These are phyloP conservation scores for Coelastrella sp. DNA, from an alignment of 139 green algal genomes.

Conservation along the genomic window DNA sequence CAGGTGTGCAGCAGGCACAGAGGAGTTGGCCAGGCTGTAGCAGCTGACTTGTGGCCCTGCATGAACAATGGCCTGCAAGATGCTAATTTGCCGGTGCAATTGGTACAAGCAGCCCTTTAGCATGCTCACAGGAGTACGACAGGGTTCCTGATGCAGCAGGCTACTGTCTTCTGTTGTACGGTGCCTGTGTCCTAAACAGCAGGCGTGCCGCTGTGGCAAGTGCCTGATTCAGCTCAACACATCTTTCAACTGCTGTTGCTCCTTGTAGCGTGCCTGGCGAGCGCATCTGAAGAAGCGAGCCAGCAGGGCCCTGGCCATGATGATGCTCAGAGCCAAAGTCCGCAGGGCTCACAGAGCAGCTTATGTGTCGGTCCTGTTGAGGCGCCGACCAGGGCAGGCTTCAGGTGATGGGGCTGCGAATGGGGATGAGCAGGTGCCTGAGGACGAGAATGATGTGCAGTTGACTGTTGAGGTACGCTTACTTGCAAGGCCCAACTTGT, in stretches of 20 bases:
- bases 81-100: no score
- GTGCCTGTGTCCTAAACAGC: no score
- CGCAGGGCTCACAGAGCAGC: conserved; percentile 28
- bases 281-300: neutral
- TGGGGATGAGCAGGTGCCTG: neutral
- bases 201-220: no score
- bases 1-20: conserved; percentile 4
- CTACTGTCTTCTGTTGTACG: no score
- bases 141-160: no score
- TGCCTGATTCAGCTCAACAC: no score
- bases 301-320: conserved; percentile 36
- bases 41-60: neutral
- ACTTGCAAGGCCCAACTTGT: no score
- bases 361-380: conserved; percentile 28
- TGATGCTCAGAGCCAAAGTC: conserved; percentile 35
- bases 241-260: no score
- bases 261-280: conserved; percentile 25
- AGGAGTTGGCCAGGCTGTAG: neutral
- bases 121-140: no score
- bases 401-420: neutral
- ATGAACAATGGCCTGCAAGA: no score
- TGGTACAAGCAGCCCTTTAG: no score
- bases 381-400: neutral
- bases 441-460: neutral
- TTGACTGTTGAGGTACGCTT: no score